Evolutionary conservation across 208 protist species (phyloP).

Genomic region (Acanthamoeba sp.): DNA sequence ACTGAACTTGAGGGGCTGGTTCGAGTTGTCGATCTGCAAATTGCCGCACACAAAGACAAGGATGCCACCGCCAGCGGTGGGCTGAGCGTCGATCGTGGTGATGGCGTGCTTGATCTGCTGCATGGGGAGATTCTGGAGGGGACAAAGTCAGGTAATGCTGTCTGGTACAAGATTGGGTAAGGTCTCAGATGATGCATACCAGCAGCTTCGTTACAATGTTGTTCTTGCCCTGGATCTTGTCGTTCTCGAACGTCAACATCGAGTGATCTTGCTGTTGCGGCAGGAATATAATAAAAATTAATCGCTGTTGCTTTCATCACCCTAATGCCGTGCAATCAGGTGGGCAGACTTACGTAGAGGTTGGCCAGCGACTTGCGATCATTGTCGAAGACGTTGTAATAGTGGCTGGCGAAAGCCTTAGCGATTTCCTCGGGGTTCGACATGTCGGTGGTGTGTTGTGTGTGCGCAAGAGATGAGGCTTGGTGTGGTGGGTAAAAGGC

Average conservation of each 20-base stretch:
- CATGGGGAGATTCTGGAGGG: constrained; percentile 1
- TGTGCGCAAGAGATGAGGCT: not conserved
- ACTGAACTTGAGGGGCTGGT: constrained; percentile 70
- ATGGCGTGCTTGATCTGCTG: constrained; percentile 61
- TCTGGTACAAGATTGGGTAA: not conserved
- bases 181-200: not conserved
- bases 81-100: constrained; percentile 58
- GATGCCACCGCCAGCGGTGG: constrained; percentile 32
- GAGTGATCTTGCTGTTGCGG: constrained; percentile 56
- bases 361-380: constrained; percentile 21
- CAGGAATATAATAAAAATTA: not conserved
- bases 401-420: constrained; percentile 68
- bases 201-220: constrained; percentile 43
- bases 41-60: constrained; percentile 66
- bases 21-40: constrained; percentile 24
- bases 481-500: not conserved
- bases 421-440: constrained; percentile 61
- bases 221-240: constrained; percentile 71
- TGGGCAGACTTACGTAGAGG: constrained; percentile 25
- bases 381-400: constrained; percentile 62
- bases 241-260: constrained; percentile 67
- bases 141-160: not conserved
- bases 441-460: not conserved
- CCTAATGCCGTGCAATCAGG: not conserved
- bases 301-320: not conserved